Evolutionary conservation across 75 land plant species (phyloP), one percentile per base, ranked within the genome.

Genomic region (Pseudotsuga menziesii): DNA sequence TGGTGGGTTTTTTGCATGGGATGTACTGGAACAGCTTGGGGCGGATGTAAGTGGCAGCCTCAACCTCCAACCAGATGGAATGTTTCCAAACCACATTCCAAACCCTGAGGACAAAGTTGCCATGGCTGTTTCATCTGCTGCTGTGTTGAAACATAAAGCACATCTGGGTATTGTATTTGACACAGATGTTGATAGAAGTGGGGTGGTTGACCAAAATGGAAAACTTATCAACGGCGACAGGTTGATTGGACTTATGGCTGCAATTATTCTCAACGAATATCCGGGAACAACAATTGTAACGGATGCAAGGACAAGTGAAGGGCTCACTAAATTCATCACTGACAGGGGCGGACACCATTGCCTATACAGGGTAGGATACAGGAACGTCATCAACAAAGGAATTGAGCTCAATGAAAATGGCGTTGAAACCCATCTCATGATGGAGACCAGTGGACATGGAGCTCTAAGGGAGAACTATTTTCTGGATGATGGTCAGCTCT

Each of bases 41-140:
- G 89, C 89, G 26, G 84, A 88, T 80, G 84, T 86, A 58, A 78
- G 77, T 48, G 89, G 86, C 29, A 82, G 87, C 27, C 78, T 88
- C 23, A 85, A 86, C 75, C 76, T 92, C 74, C 92, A 94, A 67
- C 98, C 98, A 25, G 92, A 94, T 84, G 98, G 98, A 81, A 94
- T 88, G 94, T 94, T 94, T 79, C 97, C 97, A 13, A 94, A 94
- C 83, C 97, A 94, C 78, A 89, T 90, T 16, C 97, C 97, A 1
- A 94, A 94, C 79, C 94, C 97, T 6, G 97, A 88, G 72, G 94
- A 94, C 86, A 85, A 90, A 77, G 81, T 77, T 6, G 97, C 97
- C 58, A 94, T 94, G 97, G 81, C 88, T 57, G 66, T 89, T 26
- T 86, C 89, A 12, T 77, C 83, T 44, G 85, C 83, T 19, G 90